Conservation (phyloP, 2,329 filamentous ascomycete species). For the Aplosporella prunicola region DNA sequence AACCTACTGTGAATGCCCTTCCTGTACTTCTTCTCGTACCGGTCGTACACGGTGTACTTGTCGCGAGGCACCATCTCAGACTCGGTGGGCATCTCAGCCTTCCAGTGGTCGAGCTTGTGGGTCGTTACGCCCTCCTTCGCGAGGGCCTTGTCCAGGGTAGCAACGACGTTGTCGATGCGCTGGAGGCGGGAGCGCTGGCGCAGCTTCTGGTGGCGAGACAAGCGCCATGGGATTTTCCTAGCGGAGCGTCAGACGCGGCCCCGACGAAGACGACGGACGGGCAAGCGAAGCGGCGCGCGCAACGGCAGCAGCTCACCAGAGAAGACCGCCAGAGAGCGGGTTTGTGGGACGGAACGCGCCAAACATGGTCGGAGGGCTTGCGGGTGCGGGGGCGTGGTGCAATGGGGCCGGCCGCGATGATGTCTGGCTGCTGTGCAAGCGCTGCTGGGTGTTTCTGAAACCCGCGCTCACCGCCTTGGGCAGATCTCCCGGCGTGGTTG, state of each 20-base stretch:
- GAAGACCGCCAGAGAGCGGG: constrained; percentile 29
- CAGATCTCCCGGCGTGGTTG: constrained; percentile 1
- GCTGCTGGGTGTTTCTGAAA: too few relatives aligned
- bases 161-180: constrained; percentile 78
- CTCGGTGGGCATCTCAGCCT: constrained; percentile 90
- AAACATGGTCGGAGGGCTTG: constrained; percentile 26
- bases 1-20: constrained; percentile 94
- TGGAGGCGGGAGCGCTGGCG: constrained; percentile 76
- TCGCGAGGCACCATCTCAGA: constrained; percentile 90
- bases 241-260: constrained; percentile 20
- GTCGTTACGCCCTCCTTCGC: constrained; percentile 58
- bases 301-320: constrained; percentile 22
- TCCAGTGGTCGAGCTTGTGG: constrained; percentile 82
- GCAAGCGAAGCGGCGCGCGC: not conserved
- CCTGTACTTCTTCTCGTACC: constrained; percentile 88
- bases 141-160: constrained; percentile 70
- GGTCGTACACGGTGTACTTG: constrained; percentile 97
- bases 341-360: constrained; percentile 31
- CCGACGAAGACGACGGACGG: too few relatives aligned
- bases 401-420: too few relatives aligned
- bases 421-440: too few relatives aligned
- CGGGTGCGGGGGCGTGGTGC: too few relatives aligned
- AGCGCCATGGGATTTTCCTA: constrained; percentile 96
- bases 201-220: constrained; percentile 83
- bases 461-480: constrained; percentile 6